phyloP scores from a whole-genome alignment of 257 asterid genomes.

The Primulina huaijiensis region DNA sequence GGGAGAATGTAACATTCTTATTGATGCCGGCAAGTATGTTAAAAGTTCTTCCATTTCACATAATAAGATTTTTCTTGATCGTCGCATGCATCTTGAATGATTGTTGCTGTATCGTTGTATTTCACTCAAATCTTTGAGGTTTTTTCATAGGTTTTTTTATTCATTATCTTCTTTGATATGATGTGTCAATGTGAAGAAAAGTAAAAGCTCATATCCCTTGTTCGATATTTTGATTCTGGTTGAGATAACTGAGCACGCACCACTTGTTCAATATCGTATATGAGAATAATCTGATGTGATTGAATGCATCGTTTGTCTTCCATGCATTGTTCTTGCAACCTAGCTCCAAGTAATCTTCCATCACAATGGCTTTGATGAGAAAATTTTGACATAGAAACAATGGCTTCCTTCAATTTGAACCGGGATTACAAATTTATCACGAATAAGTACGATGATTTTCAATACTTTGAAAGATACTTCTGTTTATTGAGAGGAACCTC shows the following conservation, averaged over 20 bases:
- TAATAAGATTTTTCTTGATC: background rate
- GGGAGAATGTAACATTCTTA: conserved; percentile 68
- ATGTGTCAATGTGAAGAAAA: conserved; percentile 1
- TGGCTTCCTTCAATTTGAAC: background rate
- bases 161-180: background rate
- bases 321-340: background rate
- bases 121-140: background rate
- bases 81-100: background rate
- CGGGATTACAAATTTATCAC: background rate
- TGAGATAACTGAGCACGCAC: conserved; percentile 8
- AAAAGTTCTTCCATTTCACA: conserved; percentile 13
- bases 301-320: background rate
- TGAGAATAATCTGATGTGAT: background rate
- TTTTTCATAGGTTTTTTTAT: background rate
- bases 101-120: background rate
- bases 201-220: background rate
- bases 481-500: background rate
- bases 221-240: background rate
- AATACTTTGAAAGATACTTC: background rate
- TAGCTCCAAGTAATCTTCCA: background rate
- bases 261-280: background rate
- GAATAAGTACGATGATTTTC: background rate
- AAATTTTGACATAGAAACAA: background rate
- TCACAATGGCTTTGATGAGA: background rate
- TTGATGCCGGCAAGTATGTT: conserved; percentile 98